These are phyloP conservation scores for Calonectria fujianensis DNA, from an alignment of 2,329 filamentous ascomycete genomes.

Conservation along the genomic window DNA sequence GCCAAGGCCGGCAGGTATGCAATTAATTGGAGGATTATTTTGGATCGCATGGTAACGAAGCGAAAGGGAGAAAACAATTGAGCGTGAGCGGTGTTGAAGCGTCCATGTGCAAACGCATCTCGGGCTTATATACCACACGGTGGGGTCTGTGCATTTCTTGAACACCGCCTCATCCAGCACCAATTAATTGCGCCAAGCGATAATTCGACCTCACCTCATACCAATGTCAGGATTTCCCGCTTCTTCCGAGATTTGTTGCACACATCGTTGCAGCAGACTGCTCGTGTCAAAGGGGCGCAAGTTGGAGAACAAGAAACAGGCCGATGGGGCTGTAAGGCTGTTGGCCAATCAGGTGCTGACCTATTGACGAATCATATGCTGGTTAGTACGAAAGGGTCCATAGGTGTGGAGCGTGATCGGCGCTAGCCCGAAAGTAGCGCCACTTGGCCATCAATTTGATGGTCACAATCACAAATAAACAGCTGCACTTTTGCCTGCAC, in stretches of 20 bases:
- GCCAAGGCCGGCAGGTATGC: not conserved
- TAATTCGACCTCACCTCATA: not conserved
- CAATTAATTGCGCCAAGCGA: not conserved
- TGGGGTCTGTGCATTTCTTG: not conserved
- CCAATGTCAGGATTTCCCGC: not conserved
- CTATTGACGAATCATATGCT: not conserved
- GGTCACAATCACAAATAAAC: not conserved
- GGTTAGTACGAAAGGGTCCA: not conserved
- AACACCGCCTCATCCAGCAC: conserved; percentile 1
- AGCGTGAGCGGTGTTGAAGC: too few species aligned
- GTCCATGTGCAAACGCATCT: not conserved
- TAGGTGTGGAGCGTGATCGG: not conserved
- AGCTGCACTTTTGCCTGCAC: not conserved
- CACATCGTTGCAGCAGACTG: not conserved
- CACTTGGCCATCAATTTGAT: not conserved
- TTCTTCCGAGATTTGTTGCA: not conserved
- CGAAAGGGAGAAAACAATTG: too few species aligned
- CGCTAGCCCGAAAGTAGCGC: not conserved
- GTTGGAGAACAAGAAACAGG: not conserved
- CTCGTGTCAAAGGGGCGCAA: not conserved
- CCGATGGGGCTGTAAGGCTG: not conserved
- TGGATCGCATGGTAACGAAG: not conserved
- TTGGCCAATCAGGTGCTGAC: not conserved
- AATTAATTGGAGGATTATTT: not conserved
- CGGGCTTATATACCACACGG: not conserved